phyloP scores from a whole-genome alignment of 2,329 filamentous ascomycete genomes.

The Aspergillus alliaceus region DNA sequence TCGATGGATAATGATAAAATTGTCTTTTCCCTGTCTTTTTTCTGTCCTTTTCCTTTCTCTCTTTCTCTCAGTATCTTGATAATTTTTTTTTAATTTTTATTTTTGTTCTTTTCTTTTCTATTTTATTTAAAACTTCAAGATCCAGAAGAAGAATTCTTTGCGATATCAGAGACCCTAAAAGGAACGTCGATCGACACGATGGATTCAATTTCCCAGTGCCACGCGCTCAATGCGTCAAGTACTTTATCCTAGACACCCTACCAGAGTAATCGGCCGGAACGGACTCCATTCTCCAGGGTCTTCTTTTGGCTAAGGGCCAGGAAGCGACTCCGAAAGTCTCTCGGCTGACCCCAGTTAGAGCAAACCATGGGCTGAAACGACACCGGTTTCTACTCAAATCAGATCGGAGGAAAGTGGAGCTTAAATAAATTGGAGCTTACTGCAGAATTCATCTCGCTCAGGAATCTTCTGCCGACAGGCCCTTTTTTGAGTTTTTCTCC shows the following conservation, averaged over 20 bases:
- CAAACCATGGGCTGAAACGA: conserved; percentile 22
- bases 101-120: background rate
- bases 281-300: conserved; percentile 23
- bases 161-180: conserved; percentile 5
- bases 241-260: background rate
- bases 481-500: conserved; percentile 5
- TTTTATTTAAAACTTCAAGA: background rate
- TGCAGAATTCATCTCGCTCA: conserved; percentile 21
- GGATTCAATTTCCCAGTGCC: conserved; percentile 5
- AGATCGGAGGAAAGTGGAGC: conserved; percentile 15
- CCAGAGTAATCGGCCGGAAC: background rate
- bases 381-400: conserved; percentile 17
- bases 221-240: background rate
- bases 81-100: background rate
- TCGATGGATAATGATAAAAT: background rate
- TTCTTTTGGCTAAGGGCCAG: conserved; percentile 16
- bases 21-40: background rate
- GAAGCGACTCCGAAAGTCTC: conserved; percentile 26
- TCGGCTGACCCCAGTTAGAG: conserved; percentile 23
- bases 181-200: conserved; percentile 27
- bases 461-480: conserved; percentile 27
- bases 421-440: conserved; percentile 14
- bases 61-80: background rate
- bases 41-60: background rate
- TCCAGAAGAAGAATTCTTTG: conserved; percentile 6